Conservation (phyloP, 257 asterid genomes). For the Echites panduratus region DNA sequence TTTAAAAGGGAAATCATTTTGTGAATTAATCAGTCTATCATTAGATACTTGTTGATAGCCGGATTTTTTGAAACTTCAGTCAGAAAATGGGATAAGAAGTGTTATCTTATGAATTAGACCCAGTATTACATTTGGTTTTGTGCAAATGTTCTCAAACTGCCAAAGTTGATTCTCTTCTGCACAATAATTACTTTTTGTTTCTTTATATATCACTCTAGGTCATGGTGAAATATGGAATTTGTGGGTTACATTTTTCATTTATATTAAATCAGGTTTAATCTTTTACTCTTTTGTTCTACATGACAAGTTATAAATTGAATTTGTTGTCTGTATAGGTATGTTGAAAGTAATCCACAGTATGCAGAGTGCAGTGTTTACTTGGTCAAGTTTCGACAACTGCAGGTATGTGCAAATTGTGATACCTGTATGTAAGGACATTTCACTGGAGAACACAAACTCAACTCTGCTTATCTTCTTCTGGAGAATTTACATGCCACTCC, state of each 20-base stretch:
- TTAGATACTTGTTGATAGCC: neutral
- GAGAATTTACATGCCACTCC: neutral
- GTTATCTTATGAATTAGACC: neutral
- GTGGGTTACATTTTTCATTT: neutral
- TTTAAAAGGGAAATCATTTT: neutral
- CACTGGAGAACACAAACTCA: neutral
- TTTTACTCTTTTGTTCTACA: conserved; percentile 11
- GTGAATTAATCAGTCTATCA: neutral
- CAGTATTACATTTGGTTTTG: neutral
- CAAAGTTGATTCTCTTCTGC: neutral
- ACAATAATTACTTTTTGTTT: neutral
- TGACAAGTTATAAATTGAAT: neutral
- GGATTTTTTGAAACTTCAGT: neutral
- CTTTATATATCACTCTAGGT: neutral
- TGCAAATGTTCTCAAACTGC: neutral
- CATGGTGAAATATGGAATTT: neutral
- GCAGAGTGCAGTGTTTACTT: conserved; percentile 96
- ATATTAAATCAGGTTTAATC: neutral
- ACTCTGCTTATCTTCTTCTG: conserved; percentile 5
- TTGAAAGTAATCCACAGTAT: conserved; percentile 93
- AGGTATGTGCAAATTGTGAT: conserved; percentile 44
- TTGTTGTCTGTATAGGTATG: conserved; percentile 52
- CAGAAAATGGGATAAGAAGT: neutral
- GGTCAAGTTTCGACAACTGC: conserved; percentile 98
- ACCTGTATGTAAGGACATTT: conserved; percentile 5